Conservation (phyloP, 768 basidiomycete genomes). For the Psilocybe cubensis region DNA sequence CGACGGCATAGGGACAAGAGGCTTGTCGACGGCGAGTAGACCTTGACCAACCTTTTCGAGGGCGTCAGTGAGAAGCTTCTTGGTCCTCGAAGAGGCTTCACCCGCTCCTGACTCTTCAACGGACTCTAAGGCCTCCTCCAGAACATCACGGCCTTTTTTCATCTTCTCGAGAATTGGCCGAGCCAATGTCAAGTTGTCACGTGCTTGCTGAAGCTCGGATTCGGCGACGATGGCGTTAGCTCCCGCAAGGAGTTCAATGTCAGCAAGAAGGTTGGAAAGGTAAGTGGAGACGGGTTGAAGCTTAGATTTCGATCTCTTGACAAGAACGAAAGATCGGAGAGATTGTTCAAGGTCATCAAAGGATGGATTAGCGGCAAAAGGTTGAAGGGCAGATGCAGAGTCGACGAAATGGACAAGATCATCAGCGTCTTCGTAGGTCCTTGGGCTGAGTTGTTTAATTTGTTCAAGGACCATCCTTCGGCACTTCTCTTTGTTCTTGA, state of each 20-base stretch:
- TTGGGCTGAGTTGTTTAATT: slow-evolving; percentile 90
- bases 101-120: slow-evolving; percentile 78
- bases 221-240: slow-evolving; percentile 90
- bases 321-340: slow-evolving; percentile 91
- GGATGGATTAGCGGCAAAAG: slow-evolving; percentile 64
- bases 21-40: slow-evolving; percentile 59
- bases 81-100: slow-evolving; percentile 56
- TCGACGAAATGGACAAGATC: slow-evolving; percentile 99
- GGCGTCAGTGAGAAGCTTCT: slow-evolving; percentile 67
- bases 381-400: slow-evolving; percentile 73
- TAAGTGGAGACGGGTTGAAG: slow-evolving; percentile 93
- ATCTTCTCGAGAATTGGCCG: slow-evolving; percentile 91
- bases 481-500: slow-evolving; percentile 94
- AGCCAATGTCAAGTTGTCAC: slow-evolving; percentile 63
- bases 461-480: slow-evolving; percentile 88
- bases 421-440: slow-evolving; percentile 86
- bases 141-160: slow-evolving; percentile 66
- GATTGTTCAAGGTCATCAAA: slow-evolving; percentile 91
- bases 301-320: slow-evolving; percentile 96
- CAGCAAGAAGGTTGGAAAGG: slow-evolving; percentile 85
- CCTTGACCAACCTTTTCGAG: slow-evolving; percentile 81
- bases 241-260: slow-evolving; percentile 84
- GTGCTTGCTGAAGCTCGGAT: slow-evolving; percentile 72
- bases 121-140: slow-evolving; percentile 79
- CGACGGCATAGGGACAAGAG: slow-evolving; percentile 59